Evolutionary conservation across 768 basidiomycete species (phyloP).

Genomic region (Suillus subalutaceus): DNA sequence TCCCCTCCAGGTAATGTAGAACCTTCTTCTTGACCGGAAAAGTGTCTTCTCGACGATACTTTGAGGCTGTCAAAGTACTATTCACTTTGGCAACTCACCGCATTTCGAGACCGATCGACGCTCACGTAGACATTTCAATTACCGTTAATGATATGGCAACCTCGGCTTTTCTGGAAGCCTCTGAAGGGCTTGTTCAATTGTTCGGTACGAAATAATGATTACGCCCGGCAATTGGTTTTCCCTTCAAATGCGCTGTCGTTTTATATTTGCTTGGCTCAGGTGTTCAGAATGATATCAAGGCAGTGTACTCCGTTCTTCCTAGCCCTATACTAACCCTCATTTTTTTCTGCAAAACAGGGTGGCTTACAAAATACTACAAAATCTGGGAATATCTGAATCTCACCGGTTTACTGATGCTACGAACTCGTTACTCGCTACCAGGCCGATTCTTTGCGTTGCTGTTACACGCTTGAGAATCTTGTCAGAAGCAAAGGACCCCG

Average conservation of each 20-base stretch:
- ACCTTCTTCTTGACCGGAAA: constrained; percentile 13
- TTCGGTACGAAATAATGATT: constrained; percentile 53
- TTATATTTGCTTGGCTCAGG: constrained; percentile 50
- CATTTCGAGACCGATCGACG: constrained; percentile 8
- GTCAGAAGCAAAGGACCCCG: constrained; percentile 49
- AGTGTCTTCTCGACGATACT: constrained; percentile 51
- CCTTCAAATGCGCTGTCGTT: constrained; percentile 8
- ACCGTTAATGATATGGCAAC: constrained; percentile 80
- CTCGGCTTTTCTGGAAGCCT: constrained; percentile 77
- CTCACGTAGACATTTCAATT: constrained; percentile 64
- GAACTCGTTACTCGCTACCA: constrained; percentile 45
- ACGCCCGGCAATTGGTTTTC: constrained; percentile 13
- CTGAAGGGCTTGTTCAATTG: constrained; percentile 83
- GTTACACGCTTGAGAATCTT: constrained; percentile 58
- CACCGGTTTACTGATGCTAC: constrained; percentile 33
- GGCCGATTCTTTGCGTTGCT: constrained; percentile 42
- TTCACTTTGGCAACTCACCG: background rate
- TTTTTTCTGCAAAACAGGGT: constrained; percentile 45
- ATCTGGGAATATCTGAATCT: too few relatives aligned
- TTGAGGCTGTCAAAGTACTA: constrained; percentile 46
- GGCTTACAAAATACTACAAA: constrained; percentile 17
- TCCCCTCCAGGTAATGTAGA: constrained; percentile 8
- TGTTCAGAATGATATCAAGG: constrained; percentile 69
- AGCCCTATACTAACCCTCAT: constrained; percentile 14
- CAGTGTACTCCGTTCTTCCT: constrained; percentile 35